A percentile compares a stretch with the other conserved stretches of the same genome.
phyloP scores from a whole-genome alignment of 495 filamentous ascomycete genomes.

The Staphylotrichum tortipilum region DNA sequence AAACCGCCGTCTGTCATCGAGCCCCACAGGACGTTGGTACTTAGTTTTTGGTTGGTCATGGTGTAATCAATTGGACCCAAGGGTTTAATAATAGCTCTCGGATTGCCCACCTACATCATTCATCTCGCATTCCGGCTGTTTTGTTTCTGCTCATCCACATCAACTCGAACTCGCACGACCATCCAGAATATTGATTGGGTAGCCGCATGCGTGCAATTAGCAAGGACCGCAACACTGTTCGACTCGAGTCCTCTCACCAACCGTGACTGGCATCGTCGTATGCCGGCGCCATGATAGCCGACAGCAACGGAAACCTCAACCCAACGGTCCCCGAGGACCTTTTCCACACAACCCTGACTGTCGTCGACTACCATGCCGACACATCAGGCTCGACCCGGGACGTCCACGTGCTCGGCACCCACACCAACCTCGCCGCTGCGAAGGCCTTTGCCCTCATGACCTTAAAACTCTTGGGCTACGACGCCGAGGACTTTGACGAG shows the following conservation, averaged over 20 bases:
- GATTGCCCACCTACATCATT: too few species aligned
- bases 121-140: too few species aligned
- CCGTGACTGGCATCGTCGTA: not conserved
- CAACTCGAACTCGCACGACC: not conserved
- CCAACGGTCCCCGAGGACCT: constrained; percentile 21
- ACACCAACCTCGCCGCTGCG: constrained; percentile 26
- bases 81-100: too few species aligned
- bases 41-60: too few species aligned
- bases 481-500: constrained; percentile 27
- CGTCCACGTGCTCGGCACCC: constrained; percentile 32
- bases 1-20: too few species aligned
- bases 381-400: constrained; percentile 23
- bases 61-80: too few species aligned
- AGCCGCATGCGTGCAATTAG: too few species aligned
- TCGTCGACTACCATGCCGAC: constrained; percentile 26
- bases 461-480: constrained; percentile 26
- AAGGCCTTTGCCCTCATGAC: constrained; percentile 24
- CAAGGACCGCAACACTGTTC: too few species aligned
- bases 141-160: too few species aligned
- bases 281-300: constrained; percentile 1
- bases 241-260: too few species aligned
- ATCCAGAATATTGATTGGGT: too few species aligned
- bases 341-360: constrained; percentile 33
- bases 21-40: too few species aligned
- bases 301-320: not conserved